Evolutionary conservation across 176 grass and related monocot genomes (phyloP).

Genomic region (Tillandsia leiboldiana): DNA sequence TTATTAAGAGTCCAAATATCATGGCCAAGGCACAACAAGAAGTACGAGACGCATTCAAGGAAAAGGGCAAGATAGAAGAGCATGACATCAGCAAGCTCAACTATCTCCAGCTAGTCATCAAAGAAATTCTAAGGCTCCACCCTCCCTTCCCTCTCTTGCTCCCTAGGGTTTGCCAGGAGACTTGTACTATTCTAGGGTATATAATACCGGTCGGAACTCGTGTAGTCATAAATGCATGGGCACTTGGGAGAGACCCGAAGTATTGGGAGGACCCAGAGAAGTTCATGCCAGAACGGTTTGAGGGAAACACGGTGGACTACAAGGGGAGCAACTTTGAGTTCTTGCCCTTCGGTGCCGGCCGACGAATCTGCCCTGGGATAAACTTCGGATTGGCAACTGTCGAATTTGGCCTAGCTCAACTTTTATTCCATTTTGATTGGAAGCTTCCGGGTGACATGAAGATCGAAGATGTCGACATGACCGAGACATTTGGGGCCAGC

Average conservation of each 20-base stretch:
- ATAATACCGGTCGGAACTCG: slow-evolving; percentile 32
- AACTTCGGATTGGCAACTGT: slow-evolving; percentile 35
- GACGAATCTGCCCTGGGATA: slow-evolving; percentile 44
- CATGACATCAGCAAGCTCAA: slow-evolving; percentile 11
- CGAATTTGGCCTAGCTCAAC: slow-evolving; percentile 32
- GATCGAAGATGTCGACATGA: background rate
- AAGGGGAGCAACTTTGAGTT: slow-evolving; percentile 34
- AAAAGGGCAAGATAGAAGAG: slow-evolving; percentile 11
- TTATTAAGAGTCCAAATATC: slow-evolving; percentile 28
- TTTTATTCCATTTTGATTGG: slow-evolving; percentile 49
- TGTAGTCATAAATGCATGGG: slow-evolving; percentile 51
- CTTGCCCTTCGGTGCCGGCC: slow-evolving; percentile 36
- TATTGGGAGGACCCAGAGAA: background rate
- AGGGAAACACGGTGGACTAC: slow-evolving; percentile 15
- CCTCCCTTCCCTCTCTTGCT: slow-evolving; percentile 34
- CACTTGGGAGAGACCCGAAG: slow-evolving; percentile 1
- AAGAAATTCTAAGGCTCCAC: slow-evolving; percentile 54
- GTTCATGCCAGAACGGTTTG: background rate
- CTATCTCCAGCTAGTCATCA: slow-evolving; percentile 49
- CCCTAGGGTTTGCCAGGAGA: slow-evolving; percentile 27
- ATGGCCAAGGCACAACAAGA: slow-evolving; percentile 34
- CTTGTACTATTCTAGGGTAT: slow-evolving; percentile 30
- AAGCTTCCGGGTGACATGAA: background rate
- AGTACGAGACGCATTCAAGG: slow-evolving; percentile 30
- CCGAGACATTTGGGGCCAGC: background rate